These are phyloP conservation scores for Hericium coralloides DNA, from an alignment of 768 basidiomycete species.

Conservation along the genomic window DNA sequence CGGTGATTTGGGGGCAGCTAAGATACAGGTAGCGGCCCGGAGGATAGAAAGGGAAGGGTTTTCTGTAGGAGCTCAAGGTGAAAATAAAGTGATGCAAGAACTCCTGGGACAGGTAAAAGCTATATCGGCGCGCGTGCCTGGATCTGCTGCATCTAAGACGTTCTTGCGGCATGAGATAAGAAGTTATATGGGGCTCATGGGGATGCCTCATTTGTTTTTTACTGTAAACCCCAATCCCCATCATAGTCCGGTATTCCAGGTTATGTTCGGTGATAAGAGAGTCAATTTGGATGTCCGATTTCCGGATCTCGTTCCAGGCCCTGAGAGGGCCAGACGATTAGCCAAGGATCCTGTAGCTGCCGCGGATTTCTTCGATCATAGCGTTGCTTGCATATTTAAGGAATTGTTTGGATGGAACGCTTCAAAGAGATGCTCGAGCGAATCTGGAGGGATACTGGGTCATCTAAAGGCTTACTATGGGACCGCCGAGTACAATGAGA, in stretches of 20 bases:
- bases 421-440: too few relatives aligned
- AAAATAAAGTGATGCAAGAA: conserved; percentile 16
- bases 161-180: conserved; percentile 17
- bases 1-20: not conserved
- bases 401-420: too few relatives aligned
- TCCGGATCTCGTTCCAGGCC: conserved; percentile 12
- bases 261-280: conserved; percentile 15
- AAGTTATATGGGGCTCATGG: conserved; percentile 21
- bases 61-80: not conserved
- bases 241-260: conserved; percentile 24
- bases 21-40: conserved; percentile 1
- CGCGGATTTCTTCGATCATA: conserved; percentile 5
- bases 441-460: too few relatives aligned
- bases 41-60: conserved; percentile 8
- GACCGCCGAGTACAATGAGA: too few relatives aligned
- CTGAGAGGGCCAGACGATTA: conserved; percentile 15
- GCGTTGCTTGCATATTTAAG: too few relatives aligned
- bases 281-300: conserved; percentile 13
- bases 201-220: conserved; percentile 20
- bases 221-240: conserved; percentile 17
- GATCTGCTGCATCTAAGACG: conserved; percentile 22
- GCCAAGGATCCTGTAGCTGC: conserved; percentile 27
- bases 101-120: conserved; percentile 23
- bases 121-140: conserved; percentile 22
- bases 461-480: too few relatives aligned